phyloP scores from a whole-genome alignment of 176 grass and related monocot genomes.

The Oryza nivara region DNA sequence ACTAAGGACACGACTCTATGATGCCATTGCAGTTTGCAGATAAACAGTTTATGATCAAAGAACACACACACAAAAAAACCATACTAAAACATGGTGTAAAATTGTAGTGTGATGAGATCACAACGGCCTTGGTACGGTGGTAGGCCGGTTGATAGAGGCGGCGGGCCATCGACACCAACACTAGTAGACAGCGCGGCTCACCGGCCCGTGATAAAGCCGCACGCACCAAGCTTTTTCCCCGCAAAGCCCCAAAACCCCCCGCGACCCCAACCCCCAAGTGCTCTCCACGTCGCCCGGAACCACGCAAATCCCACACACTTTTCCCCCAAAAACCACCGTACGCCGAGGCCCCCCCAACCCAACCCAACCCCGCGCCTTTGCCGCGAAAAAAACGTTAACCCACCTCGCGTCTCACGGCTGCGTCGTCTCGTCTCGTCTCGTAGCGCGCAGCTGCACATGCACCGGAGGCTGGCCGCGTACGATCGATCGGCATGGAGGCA shows the following conservation, averaged over 20 bases:
- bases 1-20: too few species aligned
- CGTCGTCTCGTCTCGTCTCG: too few species aligned
- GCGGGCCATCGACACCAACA: background rate
- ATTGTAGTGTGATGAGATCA: too few species aligned
- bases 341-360: background rate
- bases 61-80: too few species aligned
- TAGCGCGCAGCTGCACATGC: background rate
- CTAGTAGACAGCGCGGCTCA: background rate
- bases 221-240: background rate
- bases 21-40: background rate
- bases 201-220: background rate
- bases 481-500: background rate
- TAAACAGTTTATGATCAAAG: too few species aligned
- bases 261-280: background rate
- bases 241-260: background rate
- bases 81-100: too few species aligned
- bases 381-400: background rate
- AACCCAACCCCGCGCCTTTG: background rate
- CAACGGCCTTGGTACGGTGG: background rate
- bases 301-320: background rate
- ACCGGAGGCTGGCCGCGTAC: background rate
- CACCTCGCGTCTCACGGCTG: background rate
- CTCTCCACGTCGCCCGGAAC: conserved; percentile 28
- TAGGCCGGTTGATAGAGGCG: background rate
- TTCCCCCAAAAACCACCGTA: background rate